Evolutionary conservation across 2,329 filamentous ascomycete species (phyloP).

Genomic region (Didymosphaeria variabile): DNA sequence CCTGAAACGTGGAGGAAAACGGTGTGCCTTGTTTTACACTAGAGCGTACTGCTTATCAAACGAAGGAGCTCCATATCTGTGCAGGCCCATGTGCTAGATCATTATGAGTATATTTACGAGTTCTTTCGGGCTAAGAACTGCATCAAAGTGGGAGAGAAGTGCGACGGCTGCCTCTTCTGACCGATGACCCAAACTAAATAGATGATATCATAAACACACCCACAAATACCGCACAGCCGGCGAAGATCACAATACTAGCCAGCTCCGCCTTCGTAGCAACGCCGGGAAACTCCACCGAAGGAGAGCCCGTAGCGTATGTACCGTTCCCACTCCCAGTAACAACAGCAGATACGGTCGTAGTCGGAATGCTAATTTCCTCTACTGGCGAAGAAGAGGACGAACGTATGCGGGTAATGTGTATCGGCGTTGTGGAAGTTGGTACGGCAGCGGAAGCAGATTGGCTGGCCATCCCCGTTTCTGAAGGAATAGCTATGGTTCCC

Average conservation of each 20-base stretch:
- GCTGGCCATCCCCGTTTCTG: not conserved
- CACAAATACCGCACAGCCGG: constrained; percentile 26
- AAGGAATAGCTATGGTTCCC: constrained; percentile 17
- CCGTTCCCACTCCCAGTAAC: constrained; percentile 18
- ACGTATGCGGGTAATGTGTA: constrained; percentile 15
- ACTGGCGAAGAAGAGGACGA: not conserved
- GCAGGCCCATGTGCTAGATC: too few species aligned
- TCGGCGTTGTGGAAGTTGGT: constrained; percentile 18
- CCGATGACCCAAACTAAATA: not conserved
- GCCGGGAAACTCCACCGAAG: constrained; percentile 27
- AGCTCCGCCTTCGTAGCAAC: constrained; percentile 20
- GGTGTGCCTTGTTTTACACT: too few species aligned
- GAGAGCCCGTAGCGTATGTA: constrained; percentile 22
- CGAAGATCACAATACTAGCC: constrained; percentile 29
- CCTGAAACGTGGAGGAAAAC: too few species aligned
- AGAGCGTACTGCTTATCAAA: too few species aligned
- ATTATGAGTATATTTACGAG: too few species aligned
- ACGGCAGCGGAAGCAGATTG: constrained; percentile 1
- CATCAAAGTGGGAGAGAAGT: not conserved
- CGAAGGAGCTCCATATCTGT: too few species aligned
- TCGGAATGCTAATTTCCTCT: constrained; percentile 5
- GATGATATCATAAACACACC: not conserved
- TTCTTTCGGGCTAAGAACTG: too few species aligned
- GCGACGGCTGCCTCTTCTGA: not conserved
- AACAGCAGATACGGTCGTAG: constrained; percentile 4